Evolutionary conservation across 1,284 basidiomycete species (phyloP), one percentile per base, ranked within the genome.

Genomic region (Pholiota adiposa): DNA sequence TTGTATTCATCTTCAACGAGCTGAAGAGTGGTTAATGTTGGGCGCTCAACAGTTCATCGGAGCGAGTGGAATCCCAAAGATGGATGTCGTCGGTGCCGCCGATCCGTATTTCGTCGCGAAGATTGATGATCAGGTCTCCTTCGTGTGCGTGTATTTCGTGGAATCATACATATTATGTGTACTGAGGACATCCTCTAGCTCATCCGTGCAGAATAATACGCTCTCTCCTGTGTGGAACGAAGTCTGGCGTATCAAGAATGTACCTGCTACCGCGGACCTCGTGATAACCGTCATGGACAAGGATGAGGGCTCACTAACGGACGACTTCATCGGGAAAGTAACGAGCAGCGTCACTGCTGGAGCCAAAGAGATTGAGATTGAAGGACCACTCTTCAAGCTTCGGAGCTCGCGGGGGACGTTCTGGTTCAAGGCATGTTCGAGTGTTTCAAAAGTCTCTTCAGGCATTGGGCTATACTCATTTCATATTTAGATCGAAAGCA

Each of bases 21-120:
- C 44, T 46, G 21, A 19, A 54, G 11, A 27, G n/a, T n/a, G n/a
- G n/a, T n/a, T n/a, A 46, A 11, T 14, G 23, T 31, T 38, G 14
- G 40, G 44, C 36, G 23, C 31, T 19, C 50, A n/a, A n/a, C 49
- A 90, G 80, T 91, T 91, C 60, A 89, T 90, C 49, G 85, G 87
- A 8, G 89, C 89, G 16, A 82, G 81, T 18, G 81, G 79, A 4
- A 70, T 92, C 23, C 88, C 90, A 0, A 87, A 81, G 78, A 84
- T 88, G 82, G 88, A 90, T 63, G 79, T 90, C 11, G 79, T 88
- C 0, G 89, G 88, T 7, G 74, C 78, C 8, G 84, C 85, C 2
- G 87, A 92, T 73, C 88, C 89, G 1, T 92, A 89, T 65, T 89
- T 92, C 67, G 79, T 86, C 23, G 89, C 88, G 3, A 83, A 80